Evolutionary conservation across 441 rosid species (phyloP), one percentile per base, ranked within the genome.

Genomic region (Manihot esculenta): DNA sequence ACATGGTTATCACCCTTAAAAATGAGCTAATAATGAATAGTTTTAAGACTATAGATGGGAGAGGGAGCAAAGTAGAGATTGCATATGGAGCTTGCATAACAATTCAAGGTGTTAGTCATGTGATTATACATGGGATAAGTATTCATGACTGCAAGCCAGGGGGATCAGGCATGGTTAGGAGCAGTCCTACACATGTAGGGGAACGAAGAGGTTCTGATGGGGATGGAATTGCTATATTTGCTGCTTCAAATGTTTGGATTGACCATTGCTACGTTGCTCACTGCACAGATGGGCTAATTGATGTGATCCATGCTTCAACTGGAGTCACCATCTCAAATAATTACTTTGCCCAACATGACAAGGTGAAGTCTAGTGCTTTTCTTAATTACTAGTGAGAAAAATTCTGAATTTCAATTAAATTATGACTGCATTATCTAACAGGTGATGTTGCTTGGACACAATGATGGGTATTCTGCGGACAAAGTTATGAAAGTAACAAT

Each of bases 281-380:
- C 64, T 87, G 96, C 24, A 83, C 89, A 26, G 98, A 93, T 78
- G 98, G 96, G 55, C 86, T 93, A 0, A 89, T 93, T 38, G 98
- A 93, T 61, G 94, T 93, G 21, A 83, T 87, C 67, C 88, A 89
- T 93, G 96, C 97, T 49, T 89, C 98, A 5, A 91, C 94, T 2
- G 86, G 86, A 3, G 84, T 91, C 67, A 91, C 98, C 2, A 81
- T 93, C 68, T 85, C 98, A 33, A 93, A 93, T 84, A 93, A 93
- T 73, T 88, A 88, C 78, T 61, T 93, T 50, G 74, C 90, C 57
- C 93, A 88, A 69, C 98, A 93, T 82, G 89, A 93, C 41, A 90
- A 93, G 80, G 98, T 87, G 42, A 62, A 23, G 12, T 9, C 1
- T 20, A 53, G 1, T 53, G 27, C 57, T 53, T 53, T 30, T 30